Evolutionary conservation across 176 grass and related monocot species (phyloP), one percentile per base, ranked within the genome.

Genomic region (Musa acuminata): DNA sequence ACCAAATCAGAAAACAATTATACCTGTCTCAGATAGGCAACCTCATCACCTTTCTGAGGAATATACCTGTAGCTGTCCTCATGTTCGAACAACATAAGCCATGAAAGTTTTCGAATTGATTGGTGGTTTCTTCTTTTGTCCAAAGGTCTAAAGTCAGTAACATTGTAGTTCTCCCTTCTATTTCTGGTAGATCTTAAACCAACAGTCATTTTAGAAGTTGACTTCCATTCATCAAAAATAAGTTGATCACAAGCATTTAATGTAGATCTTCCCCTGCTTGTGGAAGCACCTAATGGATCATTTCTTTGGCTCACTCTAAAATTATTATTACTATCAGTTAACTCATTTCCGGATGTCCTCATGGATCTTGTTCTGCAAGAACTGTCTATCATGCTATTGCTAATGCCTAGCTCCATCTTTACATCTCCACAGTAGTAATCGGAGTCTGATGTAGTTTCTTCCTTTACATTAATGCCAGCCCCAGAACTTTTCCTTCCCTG

Each of bases 21-120:
- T 93, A 98, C 94, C 94, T 98, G 94, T 67, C 87, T 63, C 81
- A 98, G 73, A 75, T 98, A 98, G 55, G 89, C 85, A 80, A 93
- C 90, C 64, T 98, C 84, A 78, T 98, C 94, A 8, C 86, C 90
- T 52, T 87, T 78, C 87, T 98, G 94, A 80, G 94, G 94, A 80
- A 98, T 89, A 83, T 93, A 98, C 64, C 94, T 84, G 78, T 93
- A 98, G 67, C 88, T 82, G 52, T 89, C 86, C 84, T 98, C 94
- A 85, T 98, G 94, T 78, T 98, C 90, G 62, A 79, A 76, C 68
- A 98, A 87, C 90, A 98, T 93, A 59, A 98, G 80, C 94, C 94
- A 96, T 8, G 92, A 98, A 77, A 85, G 78, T 66, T 91, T 98
- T 11, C 81, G 62, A 53, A 80, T 58, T 17, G 67, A 51, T 53